These are phyloP conservation scores for Fragaria vesca DNA, from an alignment of 306 rosid species.

Conservation along the genomic window DNA sequence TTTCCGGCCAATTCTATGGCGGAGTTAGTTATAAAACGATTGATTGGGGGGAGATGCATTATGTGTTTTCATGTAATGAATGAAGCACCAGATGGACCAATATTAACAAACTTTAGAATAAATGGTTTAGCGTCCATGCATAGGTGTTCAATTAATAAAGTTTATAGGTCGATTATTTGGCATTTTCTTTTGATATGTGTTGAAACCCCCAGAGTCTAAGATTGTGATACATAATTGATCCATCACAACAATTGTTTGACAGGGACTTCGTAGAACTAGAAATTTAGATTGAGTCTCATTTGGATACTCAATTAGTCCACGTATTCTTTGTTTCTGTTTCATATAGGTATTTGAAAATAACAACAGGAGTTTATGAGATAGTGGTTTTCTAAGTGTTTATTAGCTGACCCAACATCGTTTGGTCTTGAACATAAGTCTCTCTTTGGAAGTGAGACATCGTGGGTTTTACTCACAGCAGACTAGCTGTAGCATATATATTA, in stretches of 20 bases:
- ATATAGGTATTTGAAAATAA: too few species aligned
- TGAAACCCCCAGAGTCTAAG: neutral
- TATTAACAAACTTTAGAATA: neutral
- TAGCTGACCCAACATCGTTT: too few species aligned
- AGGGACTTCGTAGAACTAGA: neutral
- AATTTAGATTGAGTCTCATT: neutral
- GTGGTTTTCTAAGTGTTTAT: too few species aligned
- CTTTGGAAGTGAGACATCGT: too few species aligned
- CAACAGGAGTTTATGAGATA: too few species aligned
- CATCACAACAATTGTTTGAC: neutral
- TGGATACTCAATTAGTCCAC: neutral
- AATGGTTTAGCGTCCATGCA: slow-evolving; percentile 1
- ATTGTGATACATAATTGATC: neutral
- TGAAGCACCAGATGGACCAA: neutral
- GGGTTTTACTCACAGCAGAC: too few species aligned
- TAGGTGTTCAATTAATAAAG: neutral
- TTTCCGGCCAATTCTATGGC: neutral
- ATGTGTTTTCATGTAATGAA: neutral
- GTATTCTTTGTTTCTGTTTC: neutral
- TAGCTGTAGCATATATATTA: too few species aligned
- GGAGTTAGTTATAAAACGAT: neutral
- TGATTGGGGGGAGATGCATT: neutral
- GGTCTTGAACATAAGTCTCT: too few species aligned
- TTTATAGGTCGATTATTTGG: neutral
- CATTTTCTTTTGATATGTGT: neutral